These are phyloP conservation scores for Cercospora sp. DNA, from an alignment of 2,329 filamentous ascomycete genomes.

Conservation along the genomic window DNA sequence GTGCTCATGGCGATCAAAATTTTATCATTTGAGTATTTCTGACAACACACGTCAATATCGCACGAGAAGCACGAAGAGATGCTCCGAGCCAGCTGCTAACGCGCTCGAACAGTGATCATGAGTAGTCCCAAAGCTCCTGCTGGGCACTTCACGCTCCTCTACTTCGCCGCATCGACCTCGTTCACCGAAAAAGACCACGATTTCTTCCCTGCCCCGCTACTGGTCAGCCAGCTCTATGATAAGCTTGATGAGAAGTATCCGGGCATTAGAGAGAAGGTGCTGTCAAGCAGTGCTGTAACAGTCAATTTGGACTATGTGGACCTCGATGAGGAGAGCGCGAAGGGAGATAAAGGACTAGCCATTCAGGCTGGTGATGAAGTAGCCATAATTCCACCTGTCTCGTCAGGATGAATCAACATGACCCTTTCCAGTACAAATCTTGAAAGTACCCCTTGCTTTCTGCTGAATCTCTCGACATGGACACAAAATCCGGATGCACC, in stretches of 20 bases:
- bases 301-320: slow-evolving; percentile 82
- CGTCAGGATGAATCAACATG: slow-evolving; percentile 63
- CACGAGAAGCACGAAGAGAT: not conserved
- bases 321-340: slow-evolving; percentile 52
- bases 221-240: slow-evolving; percentile 63
- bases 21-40: slow-evolving; percentile 19
- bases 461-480: not conserved
- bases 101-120: slow-evolving; percentile 35
- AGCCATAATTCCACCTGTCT: slow-evolving; percentile 83
- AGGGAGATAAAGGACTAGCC: slow-evolving; percentile 46
- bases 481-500: not conserved
- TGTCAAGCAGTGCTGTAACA: slow-evolving; percentile 73
- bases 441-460: not conserved
- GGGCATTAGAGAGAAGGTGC: slow-evolving; percentile 67
- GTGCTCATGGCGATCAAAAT: slow-evolving; percentile 18
- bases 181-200: slow-evolving; percentile 70
- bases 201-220: slow-evolving; percentile 64
- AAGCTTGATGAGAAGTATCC: slow-evolving; percentile 67
- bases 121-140: slow-evolving; percentile 51
- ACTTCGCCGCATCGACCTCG: slow-evolving; percentile 74
- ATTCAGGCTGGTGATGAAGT: slow-evolving; percentile 79
- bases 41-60: not conserved
- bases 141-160: slow-evolving; percentile 76
- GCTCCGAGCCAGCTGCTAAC: slow-evolving; percentile 1
- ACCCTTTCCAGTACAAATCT: not conserved